Conservation (phyloP, 2,329 filamentous ascomycete genomes). For the Aspergillus ibericus region DNA sequence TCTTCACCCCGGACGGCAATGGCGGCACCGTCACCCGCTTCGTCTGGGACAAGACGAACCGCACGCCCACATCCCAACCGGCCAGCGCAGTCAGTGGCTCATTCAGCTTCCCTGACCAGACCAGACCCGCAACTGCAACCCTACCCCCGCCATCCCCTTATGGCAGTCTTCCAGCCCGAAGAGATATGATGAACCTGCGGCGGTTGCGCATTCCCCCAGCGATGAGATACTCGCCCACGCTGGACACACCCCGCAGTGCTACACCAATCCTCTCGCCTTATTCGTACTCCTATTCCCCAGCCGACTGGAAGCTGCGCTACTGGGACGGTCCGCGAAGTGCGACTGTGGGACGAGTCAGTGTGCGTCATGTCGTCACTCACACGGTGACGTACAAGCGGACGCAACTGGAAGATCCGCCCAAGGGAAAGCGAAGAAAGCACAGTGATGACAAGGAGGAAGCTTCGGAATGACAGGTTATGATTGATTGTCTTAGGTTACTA, state of each 20-base stretch:
- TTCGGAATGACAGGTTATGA: background rate
- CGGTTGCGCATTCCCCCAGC: slow-evolving; percentile 77
- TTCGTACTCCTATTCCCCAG: slow-evolving; percentile 55
- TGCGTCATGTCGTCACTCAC: slow-evolving; percentile 88
- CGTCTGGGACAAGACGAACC: slow-evolving; percentile 32
- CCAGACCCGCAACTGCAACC: slow-evolving; percentile 59
- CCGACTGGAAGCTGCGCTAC: slow-evolving; percentile 72
- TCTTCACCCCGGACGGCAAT: slow-evolving; percentile 66
- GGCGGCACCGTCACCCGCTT: slow-evolving; percentile 53
- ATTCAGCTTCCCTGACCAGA: slow-evolving; percentile 55
- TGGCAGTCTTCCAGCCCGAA: slow-evolving; percentile 53
- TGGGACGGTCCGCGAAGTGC: slow-evolving; percentile 62
- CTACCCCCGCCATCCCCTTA: slow-evolving; percentile 62
- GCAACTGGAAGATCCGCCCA: slow-evolving; percentile 80
- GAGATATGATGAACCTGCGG: slow-evolving; percentile 56
- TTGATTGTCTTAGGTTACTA: background rate
- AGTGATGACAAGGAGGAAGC: slow-evolving; percentile 10
- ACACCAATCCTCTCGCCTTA: slow-evolving; percentile 68
- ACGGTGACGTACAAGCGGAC: slow-evolving; percentile 83
- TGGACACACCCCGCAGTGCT: slow-evolving; percentile 70
- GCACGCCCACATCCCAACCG: slow-evolving; percentile 40
- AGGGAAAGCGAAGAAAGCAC: slow-evolving; percentile 82
- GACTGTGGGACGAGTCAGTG: slow-evolving; percentile 61
- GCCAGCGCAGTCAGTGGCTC: slow-evolving; percentile 40
- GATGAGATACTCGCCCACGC: slow-evolving; percentile 64